These are phyloP conservation scores for Citrus reticulata DNA, from an alignment of 345 rosid species.

Conservation along the genomic window DNA sequence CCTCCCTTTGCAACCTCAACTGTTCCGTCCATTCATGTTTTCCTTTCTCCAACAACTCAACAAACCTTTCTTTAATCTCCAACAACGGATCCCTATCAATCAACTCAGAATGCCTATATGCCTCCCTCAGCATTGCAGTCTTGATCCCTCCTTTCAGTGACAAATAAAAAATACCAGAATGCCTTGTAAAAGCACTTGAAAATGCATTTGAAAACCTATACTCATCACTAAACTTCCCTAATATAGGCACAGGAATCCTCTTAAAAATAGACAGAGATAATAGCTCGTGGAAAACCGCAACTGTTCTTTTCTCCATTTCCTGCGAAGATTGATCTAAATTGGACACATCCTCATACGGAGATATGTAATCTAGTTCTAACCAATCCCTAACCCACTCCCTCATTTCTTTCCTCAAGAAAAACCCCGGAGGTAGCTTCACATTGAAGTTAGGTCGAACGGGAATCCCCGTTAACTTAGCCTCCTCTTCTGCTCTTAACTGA, in stretches of 20 bases:
- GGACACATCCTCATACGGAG: constrained; percentile 69
- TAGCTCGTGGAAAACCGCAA: constrained; percentile 79
- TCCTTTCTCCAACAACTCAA: constrained; percentile 59
- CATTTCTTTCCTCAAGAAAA: constrained; percentile 82
- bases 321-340: constrained; percentile 61
- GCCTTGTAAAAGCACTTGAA: constrained; percentile 75
- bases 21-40: constrained; percentile 56
- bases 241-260: constrained; percentile 79
- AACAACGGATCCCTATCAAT: constrained; percentile 66
- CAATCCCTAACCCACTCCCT: constrained; percentile 93
- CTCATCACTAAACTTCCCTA: constrained; percentile 77
- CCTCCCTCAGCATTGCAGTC: constrained; percentile 81
- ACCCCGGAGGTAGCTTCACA: constrained; percentile 63
- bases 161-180: constrained; percentile 84
- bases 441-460: constrained; percentile 59
- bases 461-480: constrained; percentile 46
- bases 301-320: constrained; percentile 90
- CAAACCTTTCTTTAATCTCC: constrained; percentile 66
- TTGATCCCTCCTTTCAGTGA: constrained; percentile 81
- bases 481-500: constrained; percentile 64
- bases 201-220: constrained; percentile 76
- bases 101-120: constrained; percentile 55
- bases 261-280: constrained; percentile 69
- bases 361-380: constrained; percentile 76
- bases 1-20: constrained; percentile 34